Evolutionary conservation across 768 basidiomycete species (phyloP).

Genomic region (Auriscalpium vulgare): DNA sequence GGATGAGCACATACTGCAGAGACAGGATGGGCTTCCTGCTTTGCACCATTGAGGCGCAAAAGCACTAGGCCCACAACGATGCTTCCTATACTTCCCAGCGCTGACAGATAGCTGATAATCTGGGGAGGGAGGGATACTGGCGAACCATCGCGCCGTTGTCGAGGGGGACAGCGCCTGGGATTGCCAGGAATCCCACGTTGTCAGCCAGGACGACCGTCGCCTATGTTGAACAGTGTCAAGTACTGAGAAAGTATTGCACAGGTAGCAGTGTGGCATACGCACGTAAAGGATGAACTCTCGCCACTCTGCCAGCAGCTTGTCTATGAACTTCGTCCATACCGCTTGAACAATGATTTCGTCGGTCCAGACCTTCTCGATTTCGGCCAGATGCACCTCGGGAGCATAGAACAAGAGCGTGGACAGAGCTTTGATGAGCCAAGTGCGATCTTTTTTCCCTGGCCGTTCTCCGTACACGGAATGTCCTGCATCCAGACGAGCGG

Average conservation of each 20-base stretch:
- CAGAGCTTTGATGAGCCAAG: conserved; percentile 3
- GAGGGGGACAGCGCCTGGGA: background rate
- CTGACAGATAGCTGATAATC: conserved; percentile 7
- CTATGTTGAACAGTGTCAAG: background rate
- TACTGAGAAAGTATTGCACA: background rate
- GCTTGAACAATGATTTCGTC: conserved; percentile 7
- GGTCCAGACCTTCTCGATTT: conserved; percentile 7
- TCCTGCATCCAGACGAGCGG: conserved; percentile 5
- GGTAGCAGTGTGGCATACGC: background rate
- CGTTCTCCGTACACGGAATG: conserved; percentile 1
- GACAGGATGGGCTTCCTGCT: background rate
- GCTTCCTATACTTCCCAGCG: conserved; percentile 4
- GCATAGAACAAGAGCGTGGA: conserved; percentile 9
- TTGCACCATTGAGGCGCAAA: conserved; percentile 4
- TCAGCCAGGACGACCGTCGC: conserved; percentile 6
- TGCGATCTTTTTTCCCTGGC: background rate
- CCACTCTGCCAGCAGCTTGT: conserved; percentile 7
- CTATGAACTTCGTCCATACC: conserved; percentile 5
- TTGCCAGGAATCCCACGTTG: conserved; percentile 8
- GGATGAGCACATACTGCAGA: conserved; percentile 9
- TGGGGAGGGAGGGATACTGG: background rate
- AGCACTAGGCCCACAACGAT: conserved; percentile 8
- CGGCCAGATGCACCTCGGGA: conserved; percentile 8
- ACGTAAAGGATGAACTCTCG: conserved; percentile 6
- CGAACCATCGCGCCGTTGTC: background rate